A percentile compares a stretch with the other conserved stretches of the same genome.
phyloP scores from a whole-genome alignment of 805 yeast species.

The Saturnispora zaruensis region DNA sequence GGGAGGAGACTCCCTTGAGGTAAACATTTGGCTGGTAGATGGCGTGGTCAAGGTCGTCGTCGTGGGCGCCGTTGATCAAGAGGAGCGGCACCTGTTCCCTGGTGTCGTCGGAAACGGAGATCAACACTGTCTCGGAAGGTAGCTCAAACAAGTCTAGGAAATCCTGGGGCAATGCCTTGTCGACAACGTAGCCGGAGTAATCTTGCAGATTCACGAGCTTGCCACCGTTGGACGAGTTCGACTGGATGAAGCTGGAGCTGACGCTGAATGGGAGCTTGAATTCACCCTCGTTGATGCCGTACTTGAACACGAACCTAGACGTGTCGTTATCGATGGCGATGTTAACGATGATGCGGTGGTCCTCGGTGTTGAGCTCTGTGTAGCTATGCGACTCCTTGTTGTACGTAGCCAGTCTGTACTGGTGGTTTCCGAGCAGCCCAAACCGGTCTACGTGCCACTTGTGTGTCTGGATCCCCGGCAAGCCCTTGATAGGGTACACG shows the following conservation, averaged over 20 bases:
- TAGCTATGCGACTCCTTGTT: conserved; percentile 12
- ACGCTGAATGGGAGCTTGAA: conserved; percentile 18
- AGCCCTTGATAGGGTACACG: conserved; percentile 26
- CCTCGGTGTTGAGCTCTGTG: conserved; percentile 14
- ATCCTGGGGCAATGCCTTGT: conserved; percentile 14
- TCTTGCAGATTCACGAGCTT: conserved; percentile 9
- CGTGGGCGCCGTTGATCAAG: background rate
- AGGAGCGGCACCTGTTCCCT: background rate
- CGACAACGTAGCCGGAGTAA: conserved; percentile 21
- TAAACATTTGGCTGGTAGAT: background rate
- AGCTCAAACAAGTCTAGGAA: background rate
- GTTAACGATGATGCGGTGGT: conserved; percentile 13
- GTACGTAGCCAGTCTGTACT: conserved; percentile 19
- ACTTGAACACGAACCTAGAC: conserved; percentile 18
- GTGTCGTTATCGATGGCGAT: conserved; percentile 3
- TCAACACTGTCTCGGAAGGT: background rate
- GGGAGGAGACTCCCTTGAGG: background rate
- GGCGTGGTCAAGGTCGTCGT: background rate
- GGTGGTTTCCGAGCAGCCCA: conserved; percentile 26
- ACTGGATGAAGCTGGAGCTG: conserved; percentile 13
- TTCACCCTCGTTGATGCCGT: conserved; percentile 6
- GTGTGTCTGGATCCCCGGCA: conserved; percentile 20
- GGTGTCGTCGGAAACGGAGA: background rate
- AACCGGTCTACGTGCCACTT: conserved; percentile 23
- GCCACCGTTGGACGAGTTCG: conserved; percentile 13